Base-by-base conservation (phyloP, 805 yeast species). In the Metschnikowia baotianmanensis region DNA sequence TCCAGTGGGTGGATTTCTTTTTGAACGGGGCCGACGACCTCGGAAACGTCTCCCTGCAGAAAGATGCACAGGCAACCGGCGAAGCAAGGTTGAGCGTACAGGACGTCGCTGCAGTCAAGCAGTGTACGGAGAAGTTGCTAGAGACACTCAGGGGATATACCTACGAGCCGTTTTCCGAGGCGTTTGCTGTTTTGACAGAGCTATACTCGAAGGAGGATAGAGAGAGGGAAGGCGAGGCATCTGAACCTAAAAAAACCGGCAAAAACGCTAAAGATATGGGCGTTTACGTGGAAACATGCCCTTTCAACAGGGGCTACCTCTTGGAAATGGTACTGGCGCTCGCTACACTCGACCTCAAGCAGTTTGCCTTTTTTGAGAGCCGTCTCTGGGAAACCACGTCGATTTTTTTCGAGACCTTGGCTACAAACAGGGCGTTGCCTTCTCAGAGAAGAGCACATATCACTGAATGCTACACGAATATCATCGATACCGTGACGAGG, bases 1-100 rank as follows among this genome's bases (percentile, higher is more conserved):
- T 88, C 42, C 95, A 85, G 59, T 86, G 95, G 95, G 71, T 83
- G 35, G 80, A 84, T 41, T 85, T 80, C 52, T 84, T 68, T 50
- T 52, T 83, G n/a, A 71, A 80, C 54, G 91, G 91, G 0, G 64
- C 69, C 0, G 72, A 69, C 35, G 64, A 63, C 38, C 56, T 44
- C 37, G 58, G 61, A 47, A 61, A 58, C 11, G 37, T 36, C 40
- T 30, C 47, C 60, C 22, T 78, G 76, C 15, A 57, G 67, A 58
- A 56, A 28, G 49, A 47, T 6, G 46, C 46, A 31, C 56, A 54
- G 15, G 42, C 38, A 16, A 32, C 46, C 11, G 40, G 48, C 6
- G 64, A 58, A 6, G 59, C 79, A 0, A 56, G 55, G 11, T 54
- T 82, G 15, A 53, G 69, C 1, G 53, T 69, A 21, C 63, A 59